Conservation (phyloP, 2,329 filamentous ascomycete species). For the Dichotomopilus funicola region DNA sequence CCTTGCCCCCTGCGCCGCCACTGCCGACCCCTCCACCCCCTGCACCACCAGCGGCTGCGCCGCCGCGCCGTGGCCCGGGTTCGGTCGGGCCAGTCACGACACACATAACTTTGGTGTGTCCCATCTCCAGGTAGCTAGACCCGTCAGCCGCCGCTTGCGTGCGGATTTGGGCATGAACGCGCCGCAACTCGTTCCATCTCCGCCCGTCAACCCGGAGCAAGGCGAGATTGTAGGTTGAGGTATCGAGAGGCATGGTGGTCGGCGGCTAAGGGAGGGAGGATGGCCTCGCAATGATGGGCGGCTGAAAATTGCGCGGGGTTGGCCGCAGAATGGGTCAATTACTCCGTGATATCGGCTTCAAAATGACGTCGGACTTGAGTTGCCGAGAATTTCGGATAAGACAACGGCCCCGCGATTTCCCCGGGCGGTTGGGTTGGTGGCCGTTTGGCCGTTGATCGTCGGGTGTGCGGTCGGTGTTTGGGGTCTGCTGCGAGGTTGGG, state of each 20-base stretch:
- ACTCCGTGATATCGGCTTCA: too few species aligned
- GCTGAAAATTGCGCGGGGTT: too few species aligned
- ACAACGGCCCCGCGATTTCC: too few species aligned
- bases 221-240: constrained; percentile 81
- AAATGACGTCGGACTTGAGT: too few species aligned
- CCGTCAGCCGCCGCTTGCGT: constrained; percentile 91
- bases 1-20: constrained; percentile 33
- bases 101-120: constrained; percentile 95
- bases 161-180: constrained; percentile 80
- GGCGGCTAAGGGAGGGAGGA: neutral
- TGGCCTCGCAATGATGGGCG: too few species aligned
- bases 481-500: neutral
- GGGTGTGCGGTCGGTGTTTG: neutral
- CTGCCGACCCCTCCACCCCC: constrained; percentile 26
- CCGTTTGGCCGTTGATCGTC: too few species aligned
- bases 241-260: constrained; percentile 79
- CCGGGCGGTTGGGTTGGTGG: too few species aligned
- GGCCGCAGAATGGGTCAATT: too few species aligned
- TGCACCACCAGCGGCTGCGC: constrained; percentile 38
- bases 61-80: constrained; percentile 38
- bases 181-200: constrained; percentile 94
- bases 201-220: constrained; percentile 77
- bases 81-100: constrained; percentile 83
- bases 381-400: too few species aligned
- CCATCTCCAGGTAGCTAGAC: constrained; percentile 90